phyloP scores from a whole-genome alignment of 140 eudicot species.

The Eryngium alpinum region DNA sequence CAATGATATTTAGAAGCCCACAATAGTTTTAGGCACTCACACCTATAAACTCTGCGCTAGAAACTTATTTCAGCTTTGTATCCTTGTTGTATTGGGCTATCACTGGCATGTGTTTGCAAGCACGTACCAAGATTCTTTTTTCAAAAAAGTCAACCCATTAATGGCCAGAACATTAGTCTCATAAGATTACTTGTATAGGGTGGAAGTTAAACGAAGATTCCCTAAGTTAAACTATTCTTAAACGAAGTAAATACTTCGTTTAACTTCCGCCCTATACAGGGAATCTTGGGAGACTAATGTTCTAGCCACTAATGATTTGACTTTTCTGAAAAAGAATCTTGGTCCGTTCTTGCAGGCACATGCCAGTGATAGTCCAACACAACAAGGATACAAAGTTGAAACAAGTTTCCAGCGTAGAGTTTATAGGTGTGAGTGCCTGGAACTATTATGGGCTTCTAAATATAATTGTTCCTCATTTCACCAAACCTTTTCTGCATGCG shows the following conservation, averaged over 20 bases:
- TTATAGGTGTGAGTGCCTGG: conserved; percentile 70
- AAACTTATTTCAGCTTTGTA: conserved; percentile 28
- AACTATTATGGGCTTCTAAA: conserved; percentile 43
- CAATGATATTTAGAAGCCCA: conserved; percentile 61
- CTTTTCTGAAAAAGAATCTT: conserved; percentile 44
- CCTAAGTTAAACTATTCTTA: too few relatives aligned
- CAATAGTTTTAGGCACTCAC: conserved; percentile 62
- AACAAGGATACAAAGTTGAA: conserved; percentile 30
- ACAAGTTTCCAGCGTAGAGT: conserved; percentile 27
- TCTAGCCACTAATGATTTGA: conserved; percentile 49
- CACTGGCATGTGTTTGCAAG: conserved; percentile 16
- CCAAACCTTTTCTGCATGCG: conserved; percentile 36
- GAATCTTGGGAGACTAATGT: conserved; percentile 24
- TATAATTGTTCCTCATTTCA: conserved; percentile 69
- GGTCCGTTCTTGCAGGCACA: conserved; percentile 34
- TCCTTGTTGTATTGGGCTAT: conserved; percentile 25
- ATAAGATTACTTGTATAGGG: conserved; percentile 8
- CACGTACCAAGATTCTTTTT: conserved; percentile 47
- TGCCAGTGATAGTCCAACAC: conserved; percentile 19
- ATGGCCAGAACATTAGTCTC: conserved; percentile 33
- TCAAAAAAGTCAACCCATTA: conserved; percentile 53
- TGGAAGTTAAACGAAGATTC: neutral
- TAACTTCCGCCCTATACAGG: neutral
- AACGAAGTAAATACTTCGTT: too few relatives aligned
- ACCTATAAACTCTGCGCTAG: conserved; percentile 38